Evolutionary conservation across 257 asterid genomes (phyloP), one percentile per base, ranked within the genome.

Genomic region (Nicotiana obtusifolia): DNA sequence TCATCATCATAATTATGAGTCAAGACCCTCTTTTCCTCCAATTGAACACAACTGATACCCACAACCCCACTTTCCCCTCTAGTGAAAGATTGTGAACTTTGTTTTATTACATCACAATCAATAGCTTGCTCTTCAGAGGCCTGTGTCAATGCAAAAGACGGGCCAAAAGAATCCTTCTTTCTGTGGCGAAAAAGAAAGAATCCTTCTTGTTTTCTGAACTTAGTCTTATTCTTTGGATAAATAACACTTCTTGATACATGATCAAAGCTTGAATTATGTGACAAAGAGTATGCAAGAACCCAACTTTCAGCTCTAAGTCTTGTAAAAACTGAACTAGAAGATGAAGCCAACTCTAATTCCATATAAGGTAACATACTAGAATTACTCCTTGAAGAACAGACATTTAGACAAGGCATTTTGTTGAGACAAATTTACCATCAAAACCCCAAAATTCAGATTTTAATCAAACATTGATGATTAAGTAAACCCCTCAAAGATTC

Each of bases 401-500:
- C 81, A 47, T 91, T 84, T 82, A 91, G 85, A 82, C 91, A 86
- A 89, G 91, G 96, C 99, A 95, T 93, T 88, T 86, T 80, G 85
- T 79, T 54, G 81, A 66, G 73, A 81, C n/a, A 69, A 80, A 17
- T 66, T 78, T 62, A 31, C 41, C 15, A 57, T 81, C 75, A 20
- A 80, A 53, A 20, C 67, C 82, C 80, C 81, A 64, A 9, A 53
- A 80, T 5, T 53, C 61, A 64, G 71, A 64, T 37, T 78, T 82
- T 80, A 81, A 77, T 82, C 60, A 76, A 64, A 76, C 15, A 19
- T 52, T 41, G 73, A 60, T 83, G 78, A 73, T 73, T 24, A 14
- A 15, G 14, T 73, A 47, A 37, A 73, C 60, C 57, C 60, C 60
- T 44, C 14, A 22, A 52, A 47, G 15, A 66, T 33, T 66, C 26